phyloP scores from a whole-genome alignment of 257 asterid species.

The Rhazya stricta region DNA sequence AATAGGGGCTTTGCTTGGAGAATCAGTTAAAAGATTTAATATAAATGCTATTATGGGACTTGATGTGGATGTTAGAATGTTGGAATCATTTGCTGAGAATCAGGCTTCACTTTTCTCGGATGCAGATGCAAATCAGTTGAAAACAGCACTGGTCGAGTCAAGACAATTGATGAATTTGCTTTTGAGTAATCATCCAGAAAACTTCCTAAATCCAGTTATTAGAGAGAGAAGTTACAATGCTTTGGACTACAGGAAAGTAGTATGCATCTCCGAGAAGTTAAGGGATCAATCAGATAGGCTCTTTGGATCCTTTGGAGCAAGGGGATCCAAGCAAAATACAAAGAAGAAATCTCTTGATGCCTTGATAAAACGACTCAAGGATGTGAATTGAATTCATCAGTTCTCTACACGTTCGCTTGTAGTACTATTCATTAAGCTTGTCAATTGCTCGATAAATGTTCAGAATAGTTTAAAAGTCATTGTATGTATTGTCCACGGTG shows the following conservation, averaged over 20 bases:
- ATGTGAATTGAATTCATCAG: constrained; percentile 46
- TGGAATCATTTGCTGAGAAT: constrained; percentile 94
- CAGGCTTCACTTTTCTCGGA: constrained; percentile 68
- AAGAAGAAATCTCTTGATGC: constrained; percentile 93
- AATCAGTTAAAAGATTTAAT: constrained; percentile 71
- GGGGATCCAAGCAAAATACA: constrained; percentile 83
- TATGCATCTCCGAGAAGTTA: constrained; percentile 74
- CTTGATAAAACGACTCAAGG: constrained; percentile 85
- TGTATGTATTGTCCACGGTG: constrained; percentile 11
- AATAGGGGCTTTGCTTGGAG: constrained; percentile 68
- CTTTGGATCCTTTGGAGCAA: constrained; percentile 80
- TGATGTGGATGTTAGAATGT: constrained; percentile 62
- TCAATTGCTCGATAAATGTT: constrained; percentile 28
- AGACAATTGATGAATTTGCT: constrained; percentile 90
- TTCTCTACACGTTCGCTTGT: constrained; percentile 28
- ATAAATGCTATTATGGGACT: constrained; percentile 73
- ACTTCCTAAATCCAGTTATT: constrained; percentile 83
- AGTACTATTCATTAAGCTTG: constrained; percentile 24
- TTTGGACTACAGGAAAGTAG: constrained; percentile 77
- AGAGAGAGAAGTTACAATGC: constrained; percentile 85
- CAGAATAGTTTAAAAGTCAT: neutral
- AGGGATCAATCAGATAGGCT: constrained; percentile 85
- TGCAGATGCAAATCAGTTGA: constrained; percentile 57
- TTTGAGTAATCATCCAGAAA: constrained; percentile 88
- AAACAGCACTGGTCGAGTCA: constrained; percentile 69